These are phyloP conservation scores for Zopfochytrium polystomum DNA, from an alignment of 371 early-diverging fungal genomes.

Conservation along the genomic window DNA sequence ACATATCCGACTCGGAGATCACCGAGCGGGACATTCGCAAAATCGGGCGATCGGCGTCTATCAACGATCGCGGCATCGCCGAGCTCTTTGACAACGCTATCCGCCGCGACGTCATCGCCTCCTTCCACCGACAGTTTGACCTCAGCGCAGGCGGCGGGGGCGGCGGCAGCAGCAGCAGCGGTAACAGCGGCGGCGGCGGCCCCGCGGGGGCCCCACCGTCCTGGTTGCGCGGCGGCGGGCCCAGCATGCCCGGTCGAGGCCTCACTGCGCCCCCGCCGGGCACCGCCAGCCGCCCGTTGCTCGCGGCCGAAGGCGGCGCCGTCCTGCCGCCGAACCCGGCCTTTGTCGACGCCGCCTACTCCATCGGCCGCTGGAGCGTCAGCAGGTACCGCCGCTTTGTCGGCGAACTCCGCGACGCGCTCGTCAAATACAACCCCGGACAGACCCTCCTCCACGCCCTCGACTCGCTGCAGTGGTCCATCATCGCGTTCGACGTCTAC, in stretches of 20 bases:
- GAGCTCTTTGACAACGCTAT: conserved; percentile 19
- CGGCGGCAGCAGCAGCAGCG: background rate
- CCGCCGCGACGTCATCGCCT: conserved; percentile 17
- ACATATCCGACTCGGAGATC: conserved; percentile 2
- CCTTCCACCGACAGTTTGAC: conserved; percentile 16
- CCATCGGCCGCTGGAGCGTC: conserved; percentile 27
- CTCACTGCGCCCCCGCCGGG: too few relatives aligned
- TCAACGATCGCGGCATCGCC: conserved; percentile 11
- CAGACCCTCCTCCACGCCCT: conserved; percentile 17
- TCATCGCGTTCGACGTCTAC: too few relatives aligned
- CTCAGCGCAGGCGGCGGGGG: too few relatives aligned
- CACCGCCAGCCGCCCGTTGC: too few relatives aligned
- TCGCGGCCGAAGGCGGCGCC: background rate
- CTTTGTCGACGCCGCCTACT: conserved; percentile 26
- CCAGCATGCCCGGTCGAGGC: too few relatives aligned
- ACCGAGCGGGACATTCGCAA: conserved; percentile 7
- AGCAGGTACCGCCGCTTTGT: conserved; percentile 19
- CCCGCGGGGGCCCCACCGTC: too few relatives aligned
- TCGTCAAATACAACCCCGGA: conserved; percentile 1
- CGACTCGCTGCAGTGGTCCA: conserved; percentile 27
- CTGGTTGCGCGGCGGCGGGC: too few relatives aligned
- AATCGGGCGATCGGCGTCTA: conserved; percentile 16
- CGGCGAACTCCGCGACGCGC: conserved; percentile 11
- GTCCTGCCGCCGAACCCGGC: too few relatives aligned
- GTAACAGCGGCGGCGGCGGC: too few relatives aligned